Evolutionary conservation across 73 alveolate species (phyloP).

Genomic region (Tetrahymena thermophila): DNA sequence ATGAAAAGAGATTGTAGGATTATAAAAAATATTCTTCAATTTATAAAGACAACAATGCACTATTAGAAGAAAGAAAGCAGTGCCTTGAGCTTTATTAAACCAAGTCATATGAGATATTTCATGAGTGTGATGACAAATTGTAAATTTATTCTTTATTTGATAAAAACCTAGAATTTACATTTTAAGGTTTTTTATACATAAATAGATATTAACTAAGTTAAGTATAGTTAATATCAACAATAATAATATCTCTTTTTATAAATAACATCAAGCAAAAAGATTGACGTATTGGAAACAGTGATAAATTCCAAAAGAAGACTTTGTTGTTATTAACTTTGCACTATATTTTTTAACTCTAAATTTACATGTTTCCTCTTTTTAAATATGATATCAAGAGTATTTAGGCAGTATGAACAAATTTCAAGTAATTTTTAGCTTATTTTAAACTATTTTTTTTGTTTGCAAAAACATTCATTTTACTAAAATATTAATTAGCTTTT

Average conservation of each 20-base stretch:
- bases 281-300: not conserved
- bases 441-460: not conserved
- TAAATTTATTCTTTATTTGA: not conserved
- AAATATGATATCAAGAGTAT: not conserved
- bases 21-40: not conserved
- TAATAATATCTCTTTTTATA: not conserved
- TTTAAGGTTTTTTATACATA: too few relatives aligned
- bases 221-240: not conserved
- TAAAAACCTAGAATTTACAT: too few relatives aligned
- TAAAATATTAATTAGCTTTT: not conserved
- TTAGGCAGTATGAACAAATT: not conserved
- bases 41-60: not conserved
- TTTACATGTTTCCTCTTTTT: not conserved
- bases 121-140: not conserved
- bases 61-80: not conserved
- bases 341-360: not conserved
- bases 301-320: not conserved
- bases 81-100: not conserved
- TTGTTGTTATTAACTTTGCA: not conserved
- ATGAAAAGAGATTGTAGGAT: not conserved
- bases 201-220: not conserved
- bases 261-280: not conserved
- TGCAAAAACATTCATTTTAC: not conserved
- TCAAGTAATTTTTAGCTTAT: not conserved
- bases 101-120: not conserved